Evolutionary conservation across 1,284 basidiomycete genomes (phyloP), one percentile per base, ranked within the genome.

Genomic region (Cutaneotrichosporon mucoides): DNA sequence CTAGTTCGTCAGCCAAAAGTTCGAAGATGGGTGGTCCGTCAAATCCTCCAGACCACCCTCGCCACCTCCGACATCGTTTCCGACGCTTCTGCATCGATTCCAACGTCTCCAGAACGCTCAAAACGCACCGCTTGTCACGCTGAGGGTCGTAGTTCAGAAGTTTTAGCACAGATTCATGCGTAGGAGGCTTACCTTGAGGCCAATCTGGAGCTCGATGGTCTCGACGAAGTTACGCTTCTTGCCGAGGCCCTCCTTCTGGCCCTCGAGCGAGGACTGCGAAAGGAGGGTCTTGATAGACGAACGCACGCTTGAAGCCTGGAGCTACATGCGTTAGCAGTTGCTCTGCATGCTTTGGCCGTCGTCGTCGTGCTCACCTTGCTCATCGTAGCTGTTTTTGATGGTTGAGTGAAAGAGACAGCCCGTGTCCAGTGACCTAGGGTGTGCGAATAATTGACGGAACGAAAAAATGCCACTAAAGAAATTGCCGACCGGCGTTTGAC

Each of bases 261-360:
- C 67, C 55, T 73, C 73, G 57, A 76, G 67, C 59, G 74, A 75
- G 72, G 91, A 84, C 47, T 88, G 85, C 60, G 82, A 82, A 65
- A 93, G 82, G 60, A 94, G 83, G 68, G 89, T 88, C 81, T 88
- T 89, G 82, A 97, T 86, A 76, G 89, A 91, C 83, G 88, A 87
- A 86, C 93, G 93, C 90, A 97, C 93, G 88, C 92, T 93, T 87
- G 90, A 86, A 86, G 92, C 92, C 88, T 90, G 91, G 81, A 94
- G 88, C 84, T 94, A 44, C 43, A 33, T 13, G 11, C 10, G 51
- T 58, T 16, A 58, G 57, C 15, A 44, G 11, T 6, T 6, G 12
- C 12, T 15, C n/a, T 24, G 24, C 24, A 24, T 24, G 24, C 36
- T 49, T 38, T 8, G 38, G 9, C 38, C 16, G n/a, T 8, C 45